These are phyloP conservation scores for Baudoinia panamericana DNA, from an alignment of 495 filamentous ascomycete genomes.

Conservation along the genomic window DNA sequence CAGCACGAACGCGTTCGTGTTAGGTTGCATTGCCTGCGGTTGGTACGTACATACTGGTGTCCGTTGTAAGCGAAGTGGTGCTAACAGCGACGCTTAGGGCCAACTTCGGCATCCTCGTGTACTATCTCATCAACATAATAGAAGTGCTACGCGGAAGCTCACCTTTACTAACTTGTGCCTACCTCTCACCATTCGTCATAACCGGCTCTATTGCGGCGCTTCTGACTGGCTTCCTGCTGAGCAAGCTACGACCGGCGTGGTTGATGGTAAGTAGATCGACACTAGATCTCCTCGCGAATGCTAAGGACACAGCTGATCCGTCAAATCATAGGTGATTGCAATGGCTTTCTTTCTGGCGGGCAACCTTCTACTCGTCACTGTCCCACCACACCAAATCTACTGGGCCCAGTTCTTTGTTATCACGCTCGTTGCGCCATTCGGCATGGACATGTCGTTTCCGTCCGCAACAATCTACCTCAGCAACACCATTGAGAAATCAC, in stretches of 20 bases:
- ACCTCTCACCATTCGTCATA: constrained; percentile 30
- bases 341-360: constrained; percentile 35
- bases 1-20: constrained; percentile 39
- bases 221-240: constrained; percentile 34
- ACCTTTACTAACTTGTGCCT: constrained; percentile 31
- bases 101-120: constrained; percentile 31
- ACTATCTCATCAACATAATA: constrained; percentile 36
- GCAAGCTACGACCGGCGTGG: constrained; percentile 26
- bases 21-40: constrained; percentile 41
- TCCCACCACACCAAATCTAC: constrained; percentile 38
- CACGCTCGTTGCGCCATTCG: constrained; percentile 43
- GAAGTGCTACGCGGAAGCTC: constrained; percentile 25
- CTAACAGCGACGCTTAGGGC: constrained; percentile 15
- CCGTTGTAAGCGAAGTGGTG: constrained; percentile 41
- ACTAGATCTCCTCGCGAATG: too few species aligned
- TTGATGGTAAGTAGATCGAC: too few species aligned
- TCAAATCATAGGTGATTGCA: too few species aligned
- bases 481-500: constrained; percentile 41
- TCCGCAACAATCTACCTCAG: constrained; percentile 46
- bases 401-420: constrained; percentile 49
- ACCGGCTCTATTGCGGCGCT: constrained; percentile 33
- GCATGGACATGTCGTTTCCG: constrained; percentile 50
- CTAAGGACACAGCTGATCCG: too few species aligned
- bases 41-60: too few species aligned
- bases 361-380: constrained; percentile 32